phyloP scores from a whole-genome alignment of 108 stramenopile species.

The Conticribra guillardii region DNA sequence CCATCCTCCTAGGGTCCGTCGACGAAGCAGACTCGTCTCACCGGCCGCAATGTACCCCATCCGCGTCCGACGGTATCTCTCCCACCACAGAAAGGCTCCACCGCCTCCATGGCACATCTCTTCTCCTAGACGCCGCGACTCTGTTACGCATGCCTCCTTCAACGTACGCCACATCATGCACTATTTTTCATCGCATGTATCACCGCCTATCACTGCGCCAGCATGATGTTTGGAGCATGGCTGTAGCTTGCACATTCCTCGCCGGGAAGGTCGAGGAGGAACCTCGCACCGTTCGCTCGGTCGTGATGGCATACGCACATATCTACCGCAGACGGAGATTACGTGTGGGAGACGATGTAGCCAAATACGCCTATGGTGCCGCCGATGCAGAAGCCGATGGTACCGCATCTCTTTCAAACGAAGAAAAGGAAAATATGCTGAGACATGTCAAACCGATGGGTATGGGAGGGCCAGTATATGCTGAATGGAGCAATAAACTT shows the following conservation, averaged over 20 bases:
- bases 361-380: constrained; percentile 7
- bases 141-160: constrained; percentile 42
- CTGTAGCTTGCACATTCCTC: constrained; percentile 68
- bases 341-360: constrained; percentile 34
- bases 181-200: constrained; percentile 78
- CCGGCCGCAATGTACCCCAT: constrained; percentile 24
- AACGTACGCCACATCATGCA: constrained; percentile 48
- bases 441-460: constrained; percentile 50
- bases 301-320: constrained; percentile 64
- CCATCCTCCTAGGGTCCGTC: constrained; percentile 12
- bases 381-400: constrained; percentile 24
- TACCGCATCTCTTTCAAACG: constrained; percentile 21
- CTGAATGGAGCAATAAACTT: constrained; percentile 65
- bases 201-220: constrained; percentile 59
- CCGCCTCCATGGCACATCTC: constrained; percentile 78
- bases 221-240: constrained; percentile 73
- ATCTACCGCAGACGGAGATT: constrained; percentile 67
- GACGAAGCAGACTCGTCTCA: background rate
- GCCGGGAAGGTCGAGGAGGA: constrained; percentile 79
- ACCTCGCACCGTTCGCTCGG: constrained; percentile 44
- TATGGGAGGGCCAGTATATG: constrained; percentile 61
- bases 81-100: constrained; percentile 66
- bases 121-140: constrained; percentile 52
- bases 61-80: constrained; percentile 44
- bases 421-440: constrained; percentile 53